Evolutionary conservation across 2,329 filamentous ascomycete genomes (phyloP), one percentile per base, ranked within the genome.

Genomic region (Myriosclerotinia scirpicola): DNA sequence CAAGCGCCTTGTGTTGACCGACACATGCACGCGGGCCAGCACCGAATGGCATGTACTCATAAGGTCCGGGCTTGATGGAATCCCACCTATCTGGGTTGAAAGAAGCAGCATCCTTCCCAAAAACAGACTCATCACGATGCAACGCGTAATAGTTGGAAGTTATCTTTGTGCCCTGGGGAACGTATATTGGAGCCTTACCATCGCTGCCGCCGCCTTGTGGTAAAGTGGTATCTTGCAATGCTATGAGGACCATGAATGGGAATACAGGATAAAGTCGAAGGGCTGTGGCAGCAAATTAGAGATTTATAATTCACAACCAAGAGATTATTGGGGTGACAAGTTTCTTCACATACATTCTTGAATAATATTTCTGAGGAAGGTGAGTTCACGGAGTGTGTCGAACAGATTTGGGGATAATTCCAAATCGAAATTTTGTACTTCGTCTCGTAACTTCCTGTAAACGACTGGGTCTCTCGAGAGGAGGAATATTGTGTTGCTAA

Each of bases 21-120:
- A 94, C 90, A 64, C 89, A 91, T 0, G 87, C 83, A 4, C 89
- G 78, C 0, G 89, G 87, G 0, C 89, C 89, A 34, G 86, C 79
- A 70, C 87, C 90, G 73, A 94, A 94, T 0, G 89, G 89, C 55
- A 90, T 59, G 36, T 65, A 62, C 56, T 88, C 67, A 91, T 91
- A 0, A 88, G 86, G 44, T 84, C 84, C 80, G 90, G 91, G 78
- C 92, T 90, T 56, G 84, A 78, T 48, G 3, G 26, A 5, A 36
- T 76, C 76, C 91, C 91, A 95, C 34, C 91, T 81, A 78, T 92
- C 90, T 0, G 91, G 91, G 6, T 83, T 80, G 78, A 92, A 95
- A 1, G 85, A 81, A 11, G 90, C 85, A 0, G 86, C 88, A 68
- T 92, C 88, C 0, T 82, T 74, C 1, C 90, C 90, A 89, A 90